Base-by-base conservation (phyloP, 1,284 basidiomycete genomes). In the Cryptococcus sp. region DNA sequence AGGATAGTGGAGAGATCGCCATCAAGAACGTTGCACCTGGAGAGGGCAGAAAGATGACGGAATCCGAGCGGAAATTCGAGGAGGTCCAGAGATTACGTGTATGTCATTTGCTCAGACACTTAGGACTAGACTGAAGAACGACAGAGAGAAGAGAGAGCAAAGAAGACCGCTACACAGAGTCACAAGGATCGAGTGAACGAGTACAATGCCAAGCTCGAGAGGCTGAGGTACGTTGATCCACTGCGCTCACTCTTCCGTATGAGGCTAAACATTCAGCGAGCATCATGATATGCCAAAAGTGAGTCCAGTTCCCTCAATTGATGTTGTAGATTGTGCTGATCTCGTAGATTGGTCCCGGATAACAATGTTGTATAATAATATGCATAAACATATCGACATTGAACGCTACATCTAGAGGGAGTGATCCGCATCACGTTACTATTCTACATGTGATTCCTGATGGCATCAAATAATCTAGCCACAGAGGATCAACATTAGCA, bases 141-240 rank as follows among this genome's bases (percentile, higher is more conserved):
- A 16, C 53, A 92, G 89, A 81, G 94, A 54, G 81, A 83, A n/a
- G 83, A 86, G 56, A 83, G 83, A 62, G 88, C 93, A 22, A 81
- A 82, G 28, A 90, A 85, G 73, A 74, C 88, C 64, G 93, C 93
- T 0, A 79, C 80, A 62, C 88, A 86, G 76, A 91, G 89, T 9
- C 94, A 98, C 77, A 97, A 97, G 76, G 94, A 98, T 56, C 85
- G 92, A 46, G 92, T 98, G 21, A 84, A 84, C 55, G 88, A 92
- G 67, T 90, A 92, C 68, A 98, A 98, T 72, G 70, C 81, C 28
- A 89, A 96, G 69, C 79, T 98, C 7, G 92, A 93, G 71, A 78
- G 82, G 47, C 82, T 96, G 21, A 65, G 59, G 67, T 69, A 39
- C 3, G 65, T 62, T 13, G 9, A 41, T 11, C 19, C 37, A 16